Percentiles rank a stretch among this genome's conserved stretches.
These are phyloP conservation scores for Backusella circina DNA, from an alignment of 192 early-diverging fungal genomes.

Conservation along the genomic window DNA sequence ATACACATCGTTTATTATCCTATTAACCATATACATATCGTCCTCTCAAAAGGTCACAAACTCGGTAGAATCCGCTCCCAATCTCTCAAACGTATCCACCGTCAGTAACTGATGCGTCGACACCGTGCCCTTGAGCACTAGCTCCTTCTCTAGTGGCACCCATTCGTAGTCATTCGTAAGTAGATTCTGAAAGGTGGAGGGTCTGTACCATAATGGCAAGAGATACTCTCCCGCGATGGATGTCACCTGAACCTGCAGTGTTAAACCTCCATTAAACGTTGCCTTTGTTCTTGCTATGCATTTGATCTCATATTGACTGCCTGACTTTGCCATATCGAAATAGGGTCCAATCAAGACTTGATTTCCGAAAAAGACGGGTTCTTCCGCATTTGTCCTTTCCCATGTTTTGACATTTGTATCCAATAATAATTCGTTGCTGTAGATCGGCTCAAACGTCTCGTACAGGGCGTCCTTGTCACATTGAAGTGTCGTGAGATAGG, in stretches of 20 bases:
- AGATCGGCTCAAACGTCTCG: not conserved
- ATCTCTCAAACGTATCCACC: not conserved
- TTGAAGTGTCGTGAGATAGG: not conserved
- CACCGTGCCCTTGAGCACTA: not conserved
- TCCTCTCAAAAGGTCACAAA: not conserved
- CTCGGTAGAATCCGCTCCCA: not conserved
- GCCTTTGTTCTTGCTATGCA: not conserved
- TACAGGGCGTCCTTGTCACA: not conserved
- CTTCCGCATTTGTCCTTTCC: not conserved
- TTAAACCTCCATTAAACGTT: not conserved
- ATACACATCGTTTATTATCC: too few relatives aligned
- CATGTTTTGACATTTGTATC: not conserved
- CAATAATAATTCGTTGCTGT: not conserved
- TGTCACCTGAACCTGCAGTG: not conserved
- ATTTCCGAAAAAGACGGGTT: conserved; percentile 8
- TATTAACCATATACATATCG: too few relatives aligned
- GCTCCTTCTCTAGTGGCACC: not conserved
- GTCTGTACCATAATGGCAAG: conserved; percentile 18
- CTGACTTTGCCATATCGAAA: not conserved
- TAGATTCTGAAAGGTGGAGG: not conserved
- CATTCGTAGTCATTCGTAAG: not conserved
- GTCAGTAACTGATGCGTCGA: not conserved
- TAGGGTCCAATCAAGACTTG: not conserved
- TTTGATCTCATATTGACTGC: not conserved
- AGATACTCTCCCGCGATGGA: not conserved